Percentiles rank a stretch among this genome's conserved stretches.
Conservation (phyloP, 192 early-diverging fungal genomes). For the Umbelopsis sp. region DNA sequence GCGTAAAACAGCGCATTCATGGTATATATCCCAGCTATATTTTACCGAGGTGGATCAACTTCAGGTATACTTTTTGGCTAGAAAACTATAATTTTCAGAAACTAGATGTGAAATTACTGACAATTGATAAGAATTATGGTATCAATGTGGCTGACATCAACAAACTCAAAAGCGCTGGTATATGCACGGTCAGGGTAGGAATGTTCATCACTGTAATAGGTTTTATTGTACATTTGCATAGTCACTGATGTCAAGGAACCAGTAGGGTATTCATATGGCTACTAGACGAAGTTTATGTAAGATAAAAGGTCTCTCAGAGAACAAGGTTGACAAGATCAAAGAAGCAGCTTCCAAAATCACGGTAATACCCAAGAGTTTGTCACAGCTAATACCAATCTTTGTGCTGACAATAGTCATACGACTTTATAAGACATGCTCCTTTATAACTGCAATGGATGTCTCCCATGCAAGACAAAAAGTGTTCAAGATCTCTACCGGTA, state of each 20-base stretch:
- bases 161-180: conserved; percentile 77
- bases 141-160: conserved; percentile 77
- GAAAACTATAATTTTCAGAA: not conserved
- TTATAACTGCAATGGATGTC: conserved; percentile 69
- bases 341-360: conserved; percentile 72
- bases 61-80: conserved; percentile 27
- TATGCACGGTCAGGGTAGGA: conserved; percentile 72
- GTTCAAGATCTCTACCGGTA: conserved; percentile 71
- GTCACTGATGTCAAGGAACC: not conserved
- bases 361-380: conserved; percentile 18
- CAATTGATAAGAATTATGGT: conserved; percentile 51
- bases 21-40: conserved; percentile 25
- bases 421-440: conserved; percentile 48
- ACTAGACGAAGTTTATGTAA: conserved; percentile 62
- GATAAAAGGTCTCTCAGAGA: conserved; percentile 83
- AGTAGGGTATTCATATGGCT: conserved; percentile 75
- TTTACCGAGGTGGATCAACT: conserved; percentile 53
- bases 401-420: not conserved
- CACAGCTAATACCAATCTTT: not conserved
- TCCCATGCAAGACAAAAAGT: conserved; percentile 58
- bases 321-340: conserved; percentile 87
- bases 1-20: not conserved
- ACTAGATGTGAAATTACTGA: conserved; percentile 44
- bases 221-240: not conserved
- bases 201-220: not conserved